Percentiles rank a stretch among this genome's conserved stretches.
Evolutionary conservation across 108 stramenopile genomes (phyloP).

Genomic region (Aurantiochytrium sp.): DNA sequence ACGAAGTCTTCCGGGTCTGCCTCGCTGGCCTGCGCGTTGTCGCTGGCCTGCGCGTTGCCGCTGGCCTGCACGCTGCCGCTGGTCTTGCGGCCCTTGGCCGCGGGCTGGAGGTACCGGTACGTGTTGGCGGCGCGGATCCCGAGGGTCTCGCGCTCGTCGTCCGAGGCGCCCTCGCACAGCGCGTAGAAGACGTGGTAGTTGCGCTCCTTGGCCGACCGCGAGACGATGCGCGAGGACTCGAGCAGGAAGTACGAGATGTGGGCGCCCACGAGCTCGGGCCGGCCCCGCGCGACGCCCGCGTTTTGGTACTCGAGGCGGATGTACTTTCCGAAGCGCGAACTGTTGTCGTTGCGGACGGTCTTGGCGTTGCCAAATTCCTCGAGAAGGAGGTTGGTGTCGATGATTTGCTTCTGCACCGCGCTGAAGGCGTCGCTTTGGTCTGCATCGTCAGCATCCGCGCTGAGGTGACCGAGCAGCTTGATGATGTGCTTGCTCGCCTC

Average conservation of each 20-base stretch:
- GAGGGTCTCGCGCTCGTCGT: slow-evolving; percentile 45
- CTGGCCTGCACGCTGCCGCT: slow-evolving; percentile 61
- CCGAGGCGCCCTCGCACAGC: slow-evolving; percentile 66
- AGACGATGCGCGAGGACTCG: slow-evolving; percentile 85
- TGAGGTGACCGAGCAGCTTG: slow-evolving; percentile 73
- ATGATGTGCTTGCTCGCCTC: slow-evolving; percentile 93
- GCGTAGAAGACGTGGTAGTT: slow-evolving; percentile 96
- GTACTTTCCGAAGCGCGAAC: slow-evolving; percentile 67
- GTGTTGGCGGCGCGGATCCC: slow-evolving; percentile 18
- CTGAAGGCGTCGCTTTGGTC: no score
- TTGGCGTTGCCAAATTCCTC: slow-evolving; percentile 67
- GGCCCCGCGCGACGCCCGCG: background rate
- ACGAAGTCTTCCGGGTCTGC: slow-evolving; percentile 60
- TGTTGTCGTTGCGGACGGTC: slow-evolving; percentile 65
- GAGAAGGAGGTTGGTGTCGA: slow-evolving; percentile 57
- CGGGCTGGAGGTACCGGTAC: slow-evolving; percentile 34
- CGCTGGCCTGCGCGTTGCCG: slow-evolving; percentile 33
- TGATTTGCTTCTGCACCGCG: slow-evolving; percentile 28
- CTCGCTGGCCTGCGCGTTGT: slow-evolving; percentile 64
- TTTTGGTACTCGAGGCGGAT: slow-evolving; percentile 52
- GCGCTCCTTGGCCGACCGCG: slow-evolving; percentile 70
- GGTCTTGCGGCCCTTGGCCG: background rate
- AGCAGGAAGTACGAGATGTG: slow-evolving; percentile 74
- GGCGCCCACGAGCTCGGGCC: slow-evolving; percentile 45
- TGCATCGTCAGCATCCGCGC: background rate